Percentiles rank a stretch among this genome's conserved stretches.
Evolutionary conservation across 2,329 filamentous ascomycete species (phyloP).

Genomic region (Diplocarpon mali): DNA sequence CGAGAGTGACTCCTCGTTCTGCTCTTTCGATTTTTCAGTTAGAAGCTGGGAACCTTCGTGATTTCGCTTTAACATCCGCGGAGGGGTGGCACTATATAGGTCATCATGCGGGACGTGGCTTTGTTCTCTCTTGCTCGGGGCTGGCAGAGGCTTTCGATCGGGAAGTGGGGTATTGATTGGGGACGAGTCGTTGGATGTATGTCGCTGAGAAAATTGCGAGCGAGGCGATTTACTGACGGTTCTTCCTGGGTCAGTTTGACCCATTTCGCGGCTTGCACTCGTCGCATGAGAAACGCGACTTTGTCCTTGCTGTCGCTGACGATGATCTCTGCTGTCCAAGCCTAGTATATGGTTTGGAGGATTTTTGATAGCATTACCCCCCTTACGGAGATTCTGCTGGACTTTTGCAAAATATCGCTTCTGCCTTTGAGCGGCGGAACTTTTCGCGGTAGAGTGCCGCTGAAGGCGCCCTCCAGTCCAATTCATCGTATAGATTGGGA

Average conservation of each 20-base stretch:
- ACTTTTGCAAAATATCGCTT: conserved; percentile 38
- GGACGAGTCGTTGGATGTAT: not conserved
- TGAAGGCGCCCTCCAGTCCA: conserved; percentile 39
- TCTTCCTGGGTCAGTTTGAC: not conserved
- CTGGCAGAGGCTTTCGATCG: not conserved
- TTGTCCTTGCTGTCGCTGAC: not conserved
- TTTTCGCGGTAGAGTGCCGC: conserved; percentile 30
- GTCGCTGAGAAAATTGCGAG: not conserved
- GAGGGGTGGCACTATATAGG: conserved; percentile 19
- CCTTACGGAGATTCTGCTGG: conserved; percentile 27
- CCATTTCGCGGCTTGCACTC: not conserved
- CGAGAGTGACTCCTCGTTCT: conserved; percentile 11
- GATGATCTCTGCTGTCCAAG: conserved; percentile 4
- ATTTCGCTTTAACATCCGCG: conserved; percentile 8
- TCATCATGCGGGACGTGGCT: conserved; percentile 12
- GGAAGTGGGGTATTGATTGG: not conserved
- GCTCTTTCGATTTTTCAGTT: conserved; percentile 1
- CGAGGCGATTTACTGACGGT: not conserved
- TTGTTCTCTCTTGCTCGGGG: conserved; percentile 5
- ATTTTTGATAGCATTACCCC: conserved; percentile 17
- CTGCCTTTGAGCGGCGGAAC: conserved; percentile 31
- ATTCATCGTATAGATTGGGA: conserved; percentile 31
- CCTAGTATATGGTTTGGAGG: conserved; percentile 23
- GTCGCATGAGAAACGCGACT: not conserved
- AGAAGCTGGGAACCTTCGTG: conserved; percentile 1